Conservation (phyloP, 345 rosid species). For the Gossypium ekmanianum region DNA sequence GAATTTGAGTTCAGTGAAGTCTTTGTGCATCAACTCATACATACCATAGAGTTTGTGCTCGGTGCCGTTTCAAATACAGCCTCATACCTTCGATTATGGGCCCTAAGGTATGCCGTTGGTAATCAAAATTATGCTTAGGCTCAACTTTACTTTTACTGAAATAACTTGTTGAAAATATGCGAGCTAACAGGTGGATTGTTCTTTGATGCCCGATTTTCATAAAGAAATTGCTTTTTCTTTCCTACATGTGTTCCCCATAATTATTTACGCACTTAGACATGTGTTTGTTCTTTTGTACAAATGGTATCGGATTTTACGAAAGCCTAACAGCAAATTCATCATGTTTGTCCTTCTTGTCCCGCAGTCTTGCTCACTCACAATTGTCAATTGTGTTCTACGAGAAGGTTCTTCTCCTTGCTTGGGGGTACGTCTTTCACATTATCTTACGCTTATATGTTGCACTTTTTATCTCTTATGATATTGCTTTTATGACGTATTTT, state of each 20-base stretch:
- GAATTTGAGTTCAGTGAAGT: slow-evolving; percentile 96
- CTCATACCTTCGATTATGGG: slow-evolving; percentile 93
- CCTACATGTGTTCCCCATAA: background rate
- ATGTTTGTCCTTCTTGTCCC: slow-evolving; percentile 11
- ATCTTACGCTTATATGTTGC: background rate
- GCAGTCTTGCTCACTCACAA: slow-evolving; percentile 95
- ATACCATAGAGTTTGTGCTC: slow-evolving; percentile 95
- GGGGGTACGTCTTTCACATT: slow-evolving; percentile 60
- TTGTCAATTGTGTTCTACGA: slow-evolving; percentile 88
- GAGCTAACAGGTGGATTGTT: background rate
- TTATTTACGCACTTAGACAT: background rate
- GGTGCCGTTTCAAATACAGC: slow-evolving; percentile 99
- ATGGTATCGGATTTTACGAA: background rate
- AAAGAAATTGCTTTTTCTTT: background rate
- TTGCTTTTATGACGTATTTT: background rate
- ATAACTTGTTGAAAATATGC: background rate
- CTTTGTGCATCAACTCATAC: slow-evolving; percentile 92
- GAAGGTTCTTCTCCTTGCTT: slow-evolving; percentile 84
- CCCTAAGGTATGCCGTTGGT: slow-evolving; percentile 61
- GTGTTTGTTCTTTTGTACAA: background rate
- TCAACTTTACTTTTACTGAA: background rate
- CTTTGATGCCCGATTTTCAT: background rate
- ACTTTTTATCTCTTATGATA: background rate
- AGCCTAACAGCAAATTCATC: background rate
- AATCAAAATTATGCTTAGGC: background rate